These are phyloP conservation scores for Citrus australasica DNA, from an alignment of 345 rosid genomes.

Conservation along the genomic window DNA sequence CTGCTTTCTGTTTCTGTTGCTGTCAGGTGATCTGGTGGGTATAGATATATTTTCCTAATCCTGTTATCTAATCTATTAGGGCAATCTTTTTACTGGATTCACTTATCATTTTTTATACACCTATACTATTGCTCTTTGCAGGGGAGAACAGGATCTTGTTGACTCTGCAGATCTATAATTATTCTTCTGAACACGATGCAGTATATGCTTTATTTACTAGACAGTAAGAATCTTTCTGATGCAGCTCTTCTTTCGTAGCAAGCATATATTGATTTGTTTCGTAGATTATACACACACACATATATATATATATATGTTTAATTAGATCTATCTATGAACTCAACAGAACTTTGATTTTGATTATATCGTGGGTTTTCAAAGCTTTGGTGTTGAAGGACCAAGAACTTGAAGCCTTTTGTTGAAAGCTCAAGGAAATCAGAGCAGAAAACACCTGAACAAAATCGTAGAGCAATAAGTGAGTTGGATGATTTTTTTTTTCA, in stretches of 20 bases:
- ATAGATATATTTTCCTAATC: not conserved
- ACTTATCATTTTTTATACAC: not conserved
- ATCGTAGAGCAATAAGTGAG: constrained; percentile 3
- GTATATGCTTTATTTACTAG: not conserved
- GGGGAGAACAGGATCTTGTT: constrained; percentile 8
- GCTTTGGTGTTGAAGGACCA: not conserved
- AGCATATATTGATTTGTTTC: not conserved
- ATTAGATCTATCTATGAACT: constrained; percentile 17
- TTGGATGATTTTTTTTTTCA: not conserved
- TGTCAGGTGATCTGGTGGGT: constrained; percentile 24
- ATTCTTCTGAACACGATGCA: constrained; percentile 17
- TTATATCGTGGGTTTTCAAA: constrained; percentile 6
- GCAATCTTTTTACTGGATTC: constrained; percentile 7
- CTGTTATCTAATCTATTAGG: not conserved
- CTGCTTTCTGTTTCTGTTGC: constrained; percentile 8
- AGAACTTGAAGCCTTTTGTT: not conserved
- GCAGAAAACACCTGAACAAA: not conserved
- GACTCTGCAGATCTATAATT: constrained; percentile 38
- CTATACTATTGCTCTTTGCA: not conserved
- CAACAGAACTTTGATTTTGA: constrained; percentile 18
- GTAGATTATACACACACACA: no score
- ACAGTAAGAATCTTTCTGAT: not conserved
- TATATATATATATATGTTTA: not conserved
- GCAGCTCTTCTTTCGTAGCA: not conserved
- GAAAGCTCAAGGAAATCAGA: not conserved